Percentiles rank a stretch among this genome's conserved stretches.
Conservation (phyloP, 2,329 filamentous ascomycete genomes). For the Claviceps spartinae region DNA sequence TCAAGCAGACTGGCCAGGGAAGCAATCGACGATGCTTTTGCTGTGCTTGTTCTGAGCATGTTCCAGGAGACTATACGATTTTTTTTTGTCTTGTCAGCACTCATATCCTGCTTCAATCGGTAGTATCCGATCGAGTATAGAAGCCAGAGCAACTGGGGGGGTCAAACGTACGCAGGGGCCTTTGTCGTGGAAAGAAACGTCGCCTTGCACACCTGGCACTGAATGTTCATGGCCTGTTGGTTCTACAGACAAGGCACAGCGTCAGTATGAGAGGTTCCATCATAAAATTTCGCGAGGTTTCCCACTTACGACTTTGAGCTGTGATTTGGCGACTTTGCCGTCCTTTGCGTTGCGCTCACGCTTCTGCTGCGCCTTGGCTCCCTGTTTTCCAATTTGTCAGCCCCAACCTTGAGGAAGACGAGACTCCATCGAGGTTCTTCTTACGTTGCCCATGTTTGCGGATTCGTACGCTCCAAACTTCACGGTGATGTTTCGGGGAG, state of each 20-base stretch:
- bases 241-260: conserved; percentile 37
- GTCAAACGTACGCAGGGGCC: conserved; percentile 46
- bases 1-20: conserved; percentile 33
- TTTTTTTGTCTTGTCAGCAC: background rate
- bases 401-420: background rate
- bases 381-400: conserved; percentile 23
- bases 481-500: background rate
- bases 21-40: conserved; percentile 59
- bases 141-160: background rate
- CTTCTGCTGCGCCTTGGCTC: conserved; percentile 57
- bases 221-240: conserved; percentile 59
- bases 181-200: conserved; percentile 69
- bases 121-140: background rate
- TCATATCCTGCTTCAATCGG: background rate
- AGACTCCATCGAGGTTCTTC: background rate
- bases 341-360: conserved; percentile 59
- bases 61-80: conserved; percentile 41
- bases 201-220: conserved; percentile 64
- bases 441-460: conserved; percentile 4
- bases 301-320: conserved; percentile 51
- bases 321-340: conserved; percentile 44
- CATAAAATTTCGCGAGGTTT: background rate
- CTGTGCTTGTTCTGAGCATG: conserved; percentile 67
- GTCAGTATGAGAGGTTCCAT: background rate
- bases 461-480: background rate